These are phyloP conservation scores for Neocucurbitaria cava DNA, from an alignment of 2,329 filamentous ascomycete species.

Conservation along the genomic window DNA sequence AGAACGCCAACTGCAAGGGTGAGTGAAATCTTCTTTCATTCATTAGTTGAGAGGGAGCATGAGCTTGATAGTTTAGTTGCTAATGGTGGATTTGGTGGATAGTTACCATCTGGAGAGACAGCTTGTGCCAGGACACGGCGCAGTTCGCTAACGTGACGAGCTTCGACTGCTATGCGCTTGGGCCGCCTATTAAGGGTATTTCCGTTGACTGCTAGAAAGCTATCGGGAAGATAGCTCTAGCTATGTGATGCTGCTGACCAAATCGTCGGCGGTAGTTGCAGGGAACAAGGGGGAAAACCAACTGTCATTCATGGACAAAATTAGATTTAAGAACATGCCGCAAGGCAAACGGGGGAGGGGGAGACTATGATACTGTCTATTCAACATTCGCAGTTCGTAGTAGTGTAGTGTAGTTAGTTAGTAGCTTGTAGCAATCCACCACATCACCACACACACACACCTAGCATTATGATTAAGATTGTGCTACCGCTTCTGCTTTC, in stretches of 20 bases:
- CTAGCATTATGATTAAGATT: background rate
- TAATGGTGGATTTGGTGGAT: background rate
- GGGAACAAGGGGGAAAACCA: too few species aligned
- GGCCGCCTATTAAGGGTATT: constrained; percentile 13
- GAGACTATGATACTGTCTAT: constrained; percentile 1
- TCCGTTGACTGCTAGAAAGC: constrained; percentile 14
- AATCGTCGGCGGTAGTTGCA: too few species aligned
- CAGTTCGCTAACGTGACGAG: constrained; percentile 12
- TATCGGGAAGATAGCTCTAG: background rate
- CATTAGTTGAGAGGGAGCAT: too few species aligned
- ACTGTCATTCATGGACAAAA: too few species aligned
- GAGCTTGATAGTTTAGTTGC: background rate
- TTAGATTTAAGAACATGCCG: constrained; percentile 1
- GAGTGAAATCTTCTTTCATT: too few species aligned
- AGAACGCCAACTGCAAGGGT: constrained; percentile 12
- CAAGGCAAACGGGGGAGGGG: constrained; percentile 4
- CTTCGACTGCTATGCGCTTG: constrained; percentile 9
- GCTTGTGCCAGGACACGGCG: constrained; percentile 1
- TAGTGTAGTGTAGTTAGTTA: too few species aligned
- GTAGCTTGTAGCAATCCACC: background rate
- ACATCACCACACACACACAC: background rate
- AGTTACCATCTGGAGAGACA: constrained; percentile 17
- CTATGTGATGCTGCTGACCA: too few species aligned
- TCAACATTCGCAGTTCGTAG: constrained; percentile 4
- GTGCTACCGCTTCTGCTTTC: too few species aligned